phyloP scores from a whole-genome alignment of 805 yeast genomes.

The Lipomyces mesembrius region DNA sequence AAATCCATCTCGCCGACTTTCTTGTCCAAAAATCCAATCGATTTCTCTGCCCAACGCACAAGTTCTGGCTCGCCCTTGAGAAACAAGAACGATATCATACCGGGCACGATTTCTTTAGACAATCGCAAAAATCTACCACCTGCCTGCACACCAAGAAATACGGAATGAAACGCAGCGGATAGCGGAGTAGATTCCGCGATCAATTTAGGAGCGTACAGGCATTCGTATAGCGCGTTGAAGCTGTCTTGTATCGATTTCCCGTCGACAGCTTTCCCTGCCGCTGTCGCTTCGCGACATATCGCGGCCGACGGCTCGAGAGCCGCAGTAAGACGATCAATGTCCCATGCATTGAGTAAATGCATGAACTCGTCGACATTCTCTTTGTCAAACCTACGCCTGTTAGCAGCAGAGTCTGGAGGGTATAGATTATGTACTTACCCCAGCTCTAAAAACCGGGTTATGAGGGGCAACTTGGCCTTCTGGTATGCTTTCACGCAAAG shows the following conservation, averaged over 20 bases:
- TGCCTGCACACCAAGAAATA: conserved; percentile 39
- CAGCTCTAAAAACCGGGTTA: conserved; percentile 26
- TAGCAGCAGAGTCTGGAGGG: background rate
- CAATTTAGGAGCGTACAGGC: conserved; percentile 36
- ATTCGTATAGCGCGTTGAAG: conserved; percentile 39
- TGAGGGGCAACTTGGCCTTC: conserved; percentile 24
- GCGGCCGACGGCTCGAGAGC: conserved; percentile 31
- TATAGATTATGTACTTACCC: conserved; percentile 12
- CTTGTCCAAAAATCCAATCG: conserved; percentile 19
- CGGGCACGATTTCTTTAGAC: conserved; percentile 39
- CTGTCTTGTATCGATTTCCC: conserved; percentile 26
- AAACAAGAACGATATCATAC: conserved; percentile 38
- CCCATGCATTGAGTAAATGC: conserved; percentile 32
- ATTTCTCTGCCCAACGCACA: conserved; percentile 37
- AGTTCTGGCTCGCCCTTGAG: conserved; percentile 25
- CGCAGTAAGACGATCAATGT: conserved; percentile 26
- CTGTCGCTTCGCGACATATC: conserved; percentile 16
- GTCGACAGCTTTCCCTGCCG: conserved; percentile 20
- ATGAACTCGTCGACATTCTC: conserved; percentile 35
- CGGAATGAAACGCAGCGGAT: conserved; percentile 16
- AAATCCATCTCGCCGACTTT: conserved; percentile 28
- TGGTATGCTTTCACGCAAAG: conserved; percentile 38
- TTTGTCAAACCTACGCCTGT: conserved; percentile 20
- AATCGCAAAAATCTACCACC: conserved; percentile 38
- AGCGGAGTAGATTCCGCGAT: conserved; percentile 22